Percentiles rank a stretch among this genome's conserved stretches.
Evolutionary conservation across 257 asterid species (phyloP).

Genomic region (Solanum sejunctum): DNA sequence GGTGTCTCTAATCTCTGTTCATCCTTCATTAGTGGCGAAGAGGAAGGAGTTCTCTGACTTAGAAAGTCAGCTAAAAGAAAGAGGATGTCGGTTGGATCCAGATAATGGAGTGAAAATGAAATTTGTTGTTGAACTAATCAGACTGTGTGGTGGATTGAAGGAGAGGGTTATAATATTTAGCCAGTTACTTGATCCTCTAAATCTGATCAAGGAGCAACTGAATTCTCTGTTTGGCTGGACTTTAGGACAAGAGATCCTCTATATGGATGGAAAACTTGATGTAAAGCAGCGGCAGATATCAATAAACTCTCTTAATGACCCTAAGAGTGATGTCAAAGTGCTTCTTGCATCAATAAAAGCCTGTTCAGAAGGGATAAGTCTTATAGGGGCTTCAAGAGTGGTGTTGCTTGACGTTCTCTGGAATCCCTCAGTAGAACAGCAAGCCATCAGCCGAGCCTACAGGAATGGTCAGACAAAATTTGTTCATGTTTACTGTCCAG

Average conservation of each 20-base stretch:
- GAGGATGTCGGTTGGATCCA: constrained; percentile 8
- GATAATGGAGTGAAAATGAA: constrained; percentile 51
- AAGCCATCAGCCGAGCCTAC: constrained; percentile 73
- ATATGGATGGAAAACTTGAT: constrained; percentile 35
- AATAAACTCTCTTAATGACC: constrained; percentile 38
- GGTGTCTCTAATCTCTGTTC: constrained; percentile 50
- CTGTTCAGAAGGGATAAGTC: constrained; percentile 68
- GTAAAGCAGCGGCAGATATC: constrained; percentile 32
- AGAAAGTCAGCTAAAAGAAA: neutral
- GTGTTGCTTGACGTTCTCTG: constrained; percentile 67
- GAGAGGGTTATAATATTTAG: constrained; percentile 66
- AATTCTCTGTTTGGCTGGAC: constrained; percentile 28
- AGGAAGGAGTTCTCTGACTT: constrained; percentile 9
- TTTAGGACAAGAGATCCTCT: constrained; percentile 51
- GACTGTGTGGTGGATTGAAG: constrained; percentile 6
- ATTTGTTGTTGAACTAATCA: constrained; percentile 40
- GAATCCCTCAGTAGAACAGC: constrained; percentile 69
- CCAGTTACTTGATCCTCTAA: constrained; percentile 36
- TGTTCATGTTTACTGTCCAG: constrained; percentile 56
- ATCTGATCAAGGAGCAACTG: constrained; percentile 28
- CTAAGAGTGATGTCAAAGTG: constrained; percentile 31
- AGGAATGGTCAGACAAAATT: constrained; percentile 61
- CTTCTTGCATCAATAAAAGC: constrained; percentile 62
- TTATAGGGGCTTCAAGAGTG: constrained; percentile 80
- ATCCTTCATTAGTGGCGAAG: constrained; percentile 46